Evolutionary conservation across 2,329 filamentous ascomycete genomes (phyloP), one percentile per base, ranked within the genome.

Genomic region (Fusarium avenaceum): DNA sequence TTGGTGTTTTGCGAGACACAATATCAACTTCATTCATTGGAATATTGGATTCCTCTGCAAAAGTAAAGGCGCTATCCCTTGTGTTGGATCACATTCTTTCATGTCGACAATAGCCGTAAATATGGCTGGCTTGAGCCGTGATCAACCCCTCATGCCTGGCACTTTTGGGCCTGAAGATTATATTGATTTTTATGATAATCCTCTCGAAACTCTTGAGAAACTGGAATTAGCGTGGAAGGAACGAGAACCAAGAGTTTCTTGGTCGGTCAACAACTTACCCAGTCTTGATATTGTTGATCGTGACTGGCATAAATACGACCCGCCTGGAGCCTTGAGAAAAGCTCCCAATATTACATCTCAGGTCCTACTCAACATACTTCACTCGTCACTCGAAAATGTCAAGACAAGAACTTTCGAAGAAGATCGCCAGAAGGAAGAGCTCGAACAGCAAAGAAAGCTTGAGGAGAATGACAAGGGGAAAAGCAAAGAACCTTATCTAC

Each of bases 241-340:
- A n/a, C 60, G 65, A 52, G 44, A 74, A 6, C 46, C 63, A 3
- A 54, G 48, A n/a, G 44, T 57, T 38, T 57, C 71, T 0, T 74
- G 73, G 71, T 69, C 60, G 6, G 57, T 42, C 19, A 70, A 72
- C n/a, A 72, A 69, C n/a, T 40, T 73, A 32, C 28, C 63, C 26
- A 60, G 73, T 3, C 67, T 74, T 24, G 73, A 77, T 17, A 62
- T 74, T 44, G 57, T 66, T 5, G 65, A 75, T 4, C 75, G 80
- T 33, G 80, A 84, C 69, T 86, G 85, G 83, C 79, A 76, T 38
- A 74, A 78, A 50, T 85, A 84, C 64, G 78, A 80, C 4, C 83
- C 84, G 6, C 86, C 86, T 0, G 67, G 72, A 13, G 80, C 78
- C 1, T 72, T 88, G 8, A 75, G 59, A 6, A 76, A 80, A 30